These are phyloP conservation scores for Didymella arachidicola DNA, from an alignment of 2,329 filamentous ascomycete species.

Conservation along the genomic window DNA sequence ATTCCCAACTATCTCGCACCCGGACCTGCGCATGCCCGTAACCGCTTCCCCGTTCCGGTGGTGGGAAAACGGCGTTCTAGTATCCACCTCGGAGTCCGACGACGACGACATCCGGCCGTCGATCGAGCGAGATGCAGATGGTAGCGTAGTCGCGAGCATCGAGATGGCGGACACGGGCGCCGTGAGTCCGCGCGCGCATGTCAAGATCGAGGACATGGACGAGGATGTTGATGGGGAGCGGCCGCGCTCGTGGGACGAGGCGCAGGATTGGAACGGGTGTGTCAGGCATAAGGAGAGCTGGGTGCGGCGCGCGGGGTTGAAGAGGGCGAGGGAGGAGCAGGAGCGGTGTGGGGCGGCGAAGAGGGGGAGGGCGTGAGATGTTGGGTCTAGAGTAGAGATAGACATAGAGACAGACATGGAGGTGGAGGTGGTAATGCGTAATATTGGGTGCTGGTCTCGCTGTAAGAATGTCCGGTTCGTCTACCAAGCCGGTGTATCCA, in stretches of 20 bases:
- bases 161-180: background rate
- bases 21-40: background rate
- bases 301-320: conserved; percentile 25
- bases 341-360: background rate
- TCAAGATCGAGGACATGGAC: background rate
- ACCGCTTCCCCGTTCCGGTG: background rate
- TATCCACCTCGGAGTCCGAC: background rate
- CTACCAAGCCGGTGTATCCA: too few species aligned
- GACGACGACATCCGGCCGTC: background rate
- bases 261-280: background rate
- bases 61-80: background rate
- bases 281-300: conserved; percentile 25
- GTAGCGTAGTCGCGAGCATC: background rate
- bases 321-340: background rate
- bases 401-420: background rate
- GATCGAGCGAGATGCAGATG: background rate
- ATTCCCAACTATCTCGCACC: background rate
- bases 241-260: background rate
- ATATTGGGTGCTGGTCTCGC: background rate
- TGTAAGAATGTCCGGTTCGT: background rate
- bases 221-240: background rate
- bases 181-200: background rate
- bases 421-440: background rate
- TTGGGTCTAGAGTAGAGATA: too few species aligned
- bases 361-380: background rate